phyloP scores from a whole-genome alignment of 805 yeast species.

The Suhomyces prunicola region DNA sequence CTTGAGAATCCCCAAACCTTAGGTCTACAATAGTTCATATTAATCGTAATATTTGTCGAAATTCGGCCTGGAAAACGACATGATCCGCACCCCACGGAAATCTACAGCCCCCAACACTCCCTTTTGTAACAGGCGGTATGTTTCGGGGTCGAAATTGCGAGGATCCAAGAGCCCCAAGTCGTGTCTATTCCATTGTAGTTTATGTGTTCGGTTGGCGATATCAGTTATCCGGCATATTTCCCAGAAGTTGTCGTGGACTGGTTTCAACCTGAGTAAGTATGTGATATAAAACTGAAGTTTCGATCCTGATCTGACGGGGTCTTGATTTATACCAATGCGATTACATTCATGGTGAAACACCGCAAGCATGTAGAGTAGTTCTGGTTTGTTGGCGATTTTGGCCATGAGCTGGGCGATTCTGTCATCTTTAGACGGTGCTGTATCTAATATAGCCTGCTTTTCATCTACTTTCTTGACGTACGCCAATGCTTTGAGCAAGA shows the following conservation, averaged over 20 bases:
- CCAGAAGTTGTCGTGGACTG: conserved; percentile 38
- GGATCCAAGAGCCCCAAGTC: conserved; percentile 41
- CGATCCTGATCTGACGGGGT: conserved; percentile 7
- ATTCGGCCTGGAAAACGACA: conserved; percentile 12
- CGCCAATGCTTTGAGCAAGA: conserved; percentile 18
- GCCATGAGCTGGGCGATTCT: conserved; percentile 25
- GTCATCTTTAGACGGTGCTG: conserved; percentile 14
- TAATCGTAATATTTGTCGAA: conserved; percentile 1
- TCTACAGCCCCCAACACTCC: conserved; percentile 24
- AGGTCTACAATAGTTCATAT: conserved; percentile 4
- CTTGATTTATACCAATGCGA: conserved; percentile 24
- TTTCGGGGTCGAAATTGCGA: conserved; percentile 24
- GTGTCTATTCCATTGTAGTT: conserved; percentile 18
- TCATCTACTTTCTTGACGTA: conserved; percentile 29
- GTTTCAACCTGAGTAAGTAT: conserved; percentile 21
- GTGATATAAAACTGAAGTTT: conserved; percentile 17
- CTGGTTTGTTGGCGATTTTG: conserved; percentile 22
- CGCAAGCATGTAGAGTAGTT: conserved; percentile 28
- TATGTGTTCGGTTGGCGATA: conserved; percentile 30
- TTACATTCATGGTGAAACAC: conserved; percentile 31
- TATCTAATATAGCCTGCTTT: conserved; percentile 18
- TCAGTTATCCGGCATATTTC: conserved; percentile 28
- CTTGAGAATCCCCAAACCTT: conserved; percentile 86
- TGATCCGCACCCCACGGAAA: conserved; percentile 20
- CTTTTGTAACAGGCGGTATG: conserved; percentile 23